Evolutionary conservation across 1,284 basidiomycete genomes (phyloP).

Genomic region (Ustilago cynodontis): DNA sequence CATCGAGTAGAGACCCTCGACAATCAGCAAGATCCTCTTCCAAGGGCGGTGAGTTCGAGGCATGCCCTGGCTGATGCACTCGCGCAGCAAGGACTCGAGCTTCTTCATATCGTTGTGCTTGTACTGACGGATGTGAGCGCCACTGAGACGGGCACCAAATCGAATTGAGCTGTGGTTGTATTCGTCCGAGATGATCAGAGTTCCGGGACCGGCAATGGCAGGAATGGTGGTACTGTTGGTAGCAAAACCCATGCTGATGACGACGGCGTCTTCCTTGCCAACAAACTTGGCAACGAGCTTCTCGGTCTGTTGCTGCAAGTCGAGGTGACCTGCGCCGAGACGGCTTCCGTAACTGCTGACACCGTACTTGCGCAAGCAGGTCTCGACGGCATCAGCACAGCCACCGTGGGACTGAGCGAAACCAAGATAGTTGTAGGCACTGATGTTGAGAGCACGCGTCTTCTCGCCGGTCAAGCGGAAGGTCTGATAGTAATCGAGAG

Average conservation of each 20-base stretch:
- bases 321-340: constrained; percentile 84
- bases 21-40: constrained; percentile 97
- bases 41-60: constrained; percentile 96
- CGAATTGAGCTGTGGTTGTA: constrained; percentile 96
- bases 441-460: constrained; percentile 89
- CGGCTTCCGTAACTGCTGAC: constrained; percentile 82
- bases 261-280: constrained; percentile 87
- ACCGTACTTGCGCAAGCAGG: constrained; percentile 72
- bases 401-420: constrained; percentile 94
- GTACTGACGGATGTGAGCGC: constrained; percentile 90
- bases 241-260: constrained; percentile 97
- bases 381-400: constrained; percentile 90
- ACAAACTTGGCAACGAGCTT: constrained; percentile 89
- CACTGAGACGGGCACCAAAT: constrained; percentile 88
- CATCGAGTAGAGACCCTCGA: constrained; percentile 98
- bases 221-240: constrained; percentile 97
- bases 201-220: constrained; percentile 89
- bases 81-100: constrained; percentile 84
- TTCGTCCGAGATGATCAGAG: constrained; percentile 96
- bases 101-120: constrained; percentile 95
- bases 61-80: constrained; percentile 96
- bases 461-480: constrained; percentile 85
- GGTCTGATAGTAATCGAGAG: constrained; percentile 84
- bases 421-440: constrained; percentile 99
- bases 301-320: constrained; percentile 86